These are phyloP conservation scores for Trichosporon inkin DNA, from an alignment of 1,284 basidiomycete genomes.

Conservation along the genomic window DNA sequence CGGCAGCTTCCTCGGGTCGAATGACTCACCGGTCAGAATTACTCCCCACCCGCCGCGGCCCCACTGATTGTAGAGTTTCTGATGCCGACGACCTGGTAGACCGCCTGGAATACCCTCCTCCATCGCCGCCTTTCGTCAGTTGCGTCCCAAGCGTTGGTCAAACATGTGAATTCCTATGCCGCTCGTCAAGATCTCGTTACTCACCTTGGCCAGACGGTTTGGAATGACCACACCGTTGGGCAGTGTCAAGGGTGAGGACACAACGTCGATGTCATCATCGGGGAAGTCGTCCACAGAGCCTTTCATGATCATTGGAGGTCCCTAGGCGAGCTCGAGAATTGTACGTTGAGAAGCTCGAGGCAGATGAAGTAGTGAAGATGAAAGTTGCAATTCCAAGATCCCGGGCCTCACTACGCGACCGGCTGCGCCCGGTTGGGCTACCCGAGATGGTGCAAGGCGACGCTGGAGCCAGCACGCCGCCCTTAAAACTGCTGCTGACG, in stretches of 20 bases:
- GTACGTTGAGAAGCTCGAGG: too few relatives aligned
- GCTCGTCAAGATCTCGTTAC: conserved; percentile 11
- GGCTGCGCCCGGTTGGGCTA: too few relatives aligned
- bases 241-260: conserved; percentile 55
- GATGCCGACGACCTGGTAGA: conserved; percentile 63
- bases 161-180: too few relatives aligned
- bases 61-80: conserved; percentile 72
- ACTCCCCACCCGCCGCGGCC: conserved; percentile 77
- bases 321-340: too few relatives aligned
- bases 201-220: conserved; percentile 56
- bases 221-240: conserved; percentile 56
- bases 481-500: too few relatives aligned
- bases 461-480: too few relatives aligned
- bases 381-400: too few relatives aligned
- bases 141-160: not conserved
- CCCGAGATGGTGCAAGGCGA: too few relatives aligned
- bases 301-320: not conserved
- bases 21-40: conserved; percentile 65
- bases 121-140: conserved; percentile 63
- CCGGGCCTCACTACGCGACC: too few relatives aligned
- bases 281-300: conserved; percentile 12
- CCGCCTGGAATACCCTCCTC: conserved; percentile 79
- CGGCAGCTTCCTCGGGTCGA: not conserved
- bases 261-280: conserved; percentile 29
- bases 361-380: too few relatives aligned